A percentile compares a stretch with the other conserved stretches of the same genome.
phyloP scores from a whole-genome alignment of 306 rosid genomes.

The Trifolium repens region DNA sequence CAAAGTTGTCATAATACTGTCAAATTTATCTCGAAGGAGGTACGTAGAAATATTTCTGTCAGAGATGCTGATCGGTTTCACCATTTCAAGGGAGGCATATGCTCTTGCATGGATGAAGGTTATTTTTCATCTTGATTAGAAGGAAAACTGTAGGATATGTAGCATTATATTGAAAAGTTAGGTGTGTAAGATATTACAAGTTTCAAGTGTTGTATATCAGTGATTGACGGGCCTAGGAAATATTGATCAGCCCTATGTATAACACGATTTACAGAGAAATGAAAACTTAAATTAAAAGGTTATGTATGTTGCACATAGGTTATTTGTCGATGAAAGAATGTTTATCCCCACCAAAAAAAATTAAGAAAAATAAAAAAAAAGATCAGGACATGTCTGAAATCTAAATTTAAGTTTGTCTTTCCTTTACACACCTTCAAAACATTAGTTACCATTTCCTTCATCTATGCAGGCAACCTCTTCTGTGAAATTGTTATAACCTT shows the following conservation, averaged over 20 bases:
- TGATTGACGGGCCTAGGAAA: slow-evolving; percentile 17
- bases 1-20: slow-evolving; percentile 69
- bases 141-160: slow-evolving; percentile 36
- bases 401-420: too few relatives aligned
- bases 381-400: too few relatives aligned
- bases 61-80: slow-evolving; percentile 84
- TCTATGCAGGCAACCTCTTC: neutral
- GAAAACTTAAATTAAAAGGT: neutral
- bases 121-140: slow-evolving; percentile 47
- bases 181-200: slow-evolving; percentile 29
- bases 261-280: neutral
- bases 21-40: slow-evolving; percentile 75
- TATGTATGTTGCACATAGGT: neutral
- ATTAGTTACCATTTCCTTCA: slow-evolving; percentile 45
- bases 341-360: too few relatives aligned
- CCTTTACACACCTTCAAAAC: slow-evolving; percentile 32
- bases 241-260: slow-evolving; percentile 27
- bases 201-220: slow-evolving; percentile 20
- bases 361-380: too few relatives aligned
- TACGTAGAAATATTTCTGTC: slow-evolving; percentile 82
- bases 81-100: slow-evolving; percentile 86
- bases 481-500: neutral
- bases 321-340: neutral
- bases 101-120: slow-evolving; percentile 85
- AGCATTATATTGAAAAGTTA: slow-evolving; percentile 27